phyloP scores from a whole-genome alignment of 1,284 basidiomycete species.

The Gymnopus androsaceus region DNA sequence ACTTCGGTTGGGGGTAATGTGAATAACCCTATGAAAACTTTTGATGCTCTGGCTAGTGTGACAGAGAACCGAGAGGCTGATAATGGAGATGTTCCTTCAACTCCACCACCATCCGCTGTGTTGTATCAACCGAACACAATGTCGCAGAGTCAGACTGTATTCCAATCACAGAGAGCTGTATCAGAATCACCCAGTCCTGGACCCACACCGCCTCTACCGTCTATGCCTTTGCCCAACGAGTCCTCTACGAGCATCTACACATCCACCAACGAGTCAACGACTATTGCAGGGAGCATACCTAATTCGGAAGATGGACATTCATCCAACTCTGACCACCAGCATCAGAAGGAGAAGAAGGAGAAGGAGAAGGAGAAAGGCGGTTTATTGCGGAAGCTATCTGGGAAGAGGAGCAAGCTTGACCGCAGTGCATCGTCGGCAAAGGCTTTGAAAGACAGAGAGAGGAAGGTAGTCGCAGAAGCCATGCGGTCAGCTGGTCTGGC shows the following conservation, averaged over 20 bases:
- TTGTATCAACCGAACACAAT: constrained; percentile 22
- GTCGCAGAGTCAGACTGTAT: background rate
- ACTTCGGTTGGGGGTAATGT: constrained; percentile 49
- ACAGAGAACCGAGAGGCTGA: constrained; percentile 44
- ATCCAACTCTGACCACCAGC: constrained; percentile 2
- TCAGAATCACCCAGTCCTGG: background rate
- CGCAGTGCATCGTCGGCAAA: constrained; percentile 7
- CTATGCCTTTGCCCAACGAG: background rate
- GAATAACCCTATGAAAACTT: constrained; percentile 33
- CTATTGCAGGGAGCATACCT: background rate
- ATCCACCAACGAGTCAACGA: background rate
- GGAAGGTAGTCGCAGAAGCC: background rate
- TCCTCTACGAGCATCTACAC: constrained; percentile 1
- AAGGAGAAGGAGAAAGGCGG: constrained; percentile 5
- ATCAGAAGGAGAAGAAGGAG: constrained; percentile 5
- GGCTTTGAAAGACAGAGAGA: constrained; percentile 9
- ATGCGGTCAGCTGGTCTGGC: background rate
- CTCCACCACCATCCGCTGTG: constrained; percentile 36
- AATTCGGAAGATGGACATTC: constrained; percentile 10
- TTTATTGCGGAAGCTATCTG: constrained; percentile 7
- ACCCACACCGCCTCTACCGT: background rate
- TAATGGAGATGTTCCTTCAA: constrained; percentile 20
- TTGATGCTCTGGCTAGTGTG: constrained; percentile 41
- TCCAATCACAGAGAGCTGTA: background rate
- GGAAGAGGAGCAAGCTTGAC: constrained; percentile 5